Percentiles rank a stretch among this genome's conserved stretches.
Evolutionary conservation across 805 yeast species (phyloP).

Genomic region (Ogataea pilisensis): DNA sequence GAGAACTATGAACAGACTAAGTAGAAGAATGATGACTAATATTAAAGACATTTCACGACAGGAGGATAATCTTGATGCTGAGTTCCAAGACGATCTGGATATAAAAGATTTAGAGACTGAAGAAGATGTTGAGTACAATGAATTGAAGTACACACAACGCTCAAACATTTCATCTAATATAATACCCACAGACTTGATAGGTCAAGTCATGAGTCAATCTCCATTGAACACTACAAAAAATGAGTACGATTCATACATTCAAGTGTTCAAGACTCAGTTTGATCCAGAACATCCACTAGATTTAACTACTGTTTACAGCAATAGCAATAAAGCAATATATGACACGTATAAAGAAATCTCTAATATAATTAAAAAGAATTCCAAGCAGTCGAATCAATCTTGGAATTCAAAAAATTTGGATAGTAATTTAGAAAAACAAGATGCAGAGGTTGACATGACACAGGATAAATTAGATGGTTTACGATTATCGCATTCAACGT

Average conservation of each 20-base stretch:
- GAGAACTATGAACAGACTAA: slow-evolving; percentile 83
- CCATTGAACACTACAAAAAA: slow-evolving; percentile 24
- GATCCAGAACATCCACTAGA: slow-evolving; percentile 18
- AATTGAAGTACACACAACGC: slow-evolving; percentile 34
- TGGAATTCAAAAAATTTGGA: slow-evolving; percentile 30
- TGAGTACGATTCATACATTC: slow-evolving; percentile 24
- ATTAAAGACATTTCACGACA: slow-evolving; percentile 40
- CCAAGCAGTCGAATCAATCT: slow-evolving; percentile 48
- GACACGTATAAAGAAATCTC: slow-evolving; percentile 43
- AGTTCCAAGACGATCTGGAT: slow-evolving; percentile 42
- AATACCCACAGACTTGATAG: slow-evolving; percentile 21
- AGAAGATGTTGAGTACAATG: slow-evolving; percentile 48
- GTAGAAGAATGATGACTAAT: slow-evolving; percentile 72
- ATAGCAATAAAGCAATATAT: slow-evolving; percentile 33
- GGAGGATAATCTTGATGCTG: slow-evolving; percentile 30
- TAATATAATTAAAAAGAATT: slow-evolving; percentile 45
- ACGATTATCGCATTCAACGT: slow-evolving; percentile 62
- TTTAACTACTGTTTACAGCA: slow-evolving; percentile 21
- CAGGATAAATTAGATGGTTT: slow-evolving; percentile 40
- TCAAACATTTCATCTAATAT: slow-evolving; percentile 25
- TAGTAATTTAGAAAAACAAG: slow-evolving; percentile 17
- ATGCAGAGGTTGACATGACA: slow-evolving; percentile 30
- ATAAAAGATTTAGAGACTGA: slow-evolving; percentile 49
- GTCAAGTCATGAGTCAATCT: slow-evolving; percentile 20
- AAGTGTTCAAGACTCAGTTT: slow-evolving; percentile 18